Evolutionary conservation across 331 rosid species (phyloP).

Genomic region (Quercus lobata): DNA sequence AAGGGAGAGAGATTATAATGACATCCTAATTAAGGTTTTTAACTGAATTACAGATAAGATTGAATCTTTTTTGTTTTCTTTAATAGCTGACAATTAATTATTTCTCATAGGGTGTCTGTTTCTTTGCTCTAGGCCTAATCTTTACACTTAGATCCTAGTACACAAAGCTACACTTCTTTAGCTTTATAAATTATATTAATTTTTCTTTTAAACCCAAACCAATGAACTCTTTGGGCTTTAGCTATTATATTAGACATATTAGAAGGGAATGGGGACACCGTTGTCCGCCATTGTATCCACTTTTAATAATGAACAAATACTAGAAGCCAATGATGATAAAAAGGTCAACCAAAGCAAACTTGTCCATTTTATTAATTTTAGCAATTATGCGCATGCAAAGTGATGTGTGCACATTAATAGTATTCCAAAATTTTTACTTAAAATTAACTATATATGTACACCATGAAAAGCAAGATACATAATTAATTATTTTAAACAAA

Average conservation of each 20-base stretch:
- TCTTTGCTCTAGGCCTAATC: neutral
- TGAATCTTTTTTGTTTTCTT: neutral
- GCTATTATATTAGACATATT: neutral
- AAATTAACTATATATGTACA: neutral
- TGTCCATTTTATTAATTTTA: neutral
- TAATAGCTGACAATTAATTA: neutral
- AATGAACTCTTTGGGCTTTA: neutral
- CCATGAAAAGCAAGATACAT: neutral
- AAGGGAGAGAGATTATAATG: no score
- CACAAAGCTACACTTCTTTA: neutral
- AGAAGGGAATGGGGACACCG: neutral
- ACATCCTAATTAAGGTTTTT: no score
- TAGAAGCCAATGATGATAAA: slow-evolving; percentile 25
- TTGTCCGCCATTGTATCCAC: slow-evolving; percentile 2
- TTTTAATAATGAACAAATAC: neutral
- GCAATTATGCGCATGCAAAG: neutral
- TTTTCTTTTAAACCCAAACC: neutral
- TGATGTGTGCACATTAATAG: neutral
- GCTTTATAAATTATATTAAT: neutral
- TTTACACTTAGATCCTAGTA: neutral
- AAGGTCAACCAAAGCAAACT: slow-evolving; percentile 15
- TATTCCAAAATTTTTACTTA: no score
- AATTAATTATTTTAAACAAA: neutral
- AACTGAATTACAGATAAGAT: neutral
- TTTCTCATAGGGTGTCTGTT: neutral